Conservation (phyloP, 2,329 filamentous ascomycete genomes). For the Xylogone sp. region DNA sequence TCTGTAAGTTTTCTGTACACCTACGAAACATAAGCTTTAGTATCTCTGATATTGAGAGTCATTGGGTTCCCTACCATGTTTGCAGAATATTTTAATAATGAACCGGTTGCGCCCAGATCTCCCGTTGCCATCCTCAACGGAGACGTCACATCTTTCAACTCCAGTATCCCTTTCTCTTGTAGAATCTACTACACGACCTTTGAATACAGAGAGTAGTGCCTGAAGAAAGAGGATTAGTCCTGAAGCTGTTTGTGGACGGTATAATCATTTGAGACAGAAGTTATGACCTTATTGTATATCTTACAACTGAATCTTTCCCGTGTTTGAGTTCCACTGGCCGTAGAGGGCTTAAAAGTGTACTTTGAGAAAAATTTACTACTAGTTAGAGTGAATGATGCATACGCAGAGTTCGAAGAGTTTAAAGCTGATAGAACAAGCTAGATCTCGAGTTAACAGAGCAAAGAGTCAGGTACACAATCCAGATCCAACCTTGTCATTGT, state of each 20-base stretch:
- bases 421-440: conserved; percentile 71
- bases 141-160: conserved; percentile 72
- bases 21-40: conserved; percentile 31
- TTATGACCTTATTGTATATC: conserved; percentile 63
- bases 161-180: conserved; percentile 62
- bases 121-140: conserved; percentile 66
- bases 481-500: conserved; percentile 19
- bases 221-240: conserved; percentile 24
- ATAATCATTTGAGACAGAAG: background rate
- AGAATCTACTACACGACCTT: conserved; percentile 59
- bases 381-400: conserved; percentile 67
- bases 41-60: background rate
- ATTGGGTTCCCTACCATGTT: conserved; percentile 51
- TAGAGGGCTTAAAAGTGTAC: conserved; percentile 59
- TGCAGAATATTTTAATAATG: conserved; percentile 68
- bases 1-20: conserved; percentile 72
- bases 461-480: background rate
- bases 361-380: conserved; percentile 67
- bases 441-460: background rate
- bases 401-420: conserved; percentile 78
- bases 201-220: conserved; percentile 71
- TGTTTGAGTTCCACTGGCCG: conserved; percentile 6
- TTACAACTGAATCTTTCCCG: conserved; percentile 65
- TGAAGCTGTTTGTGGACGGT: background rate
- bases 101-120: conserved; percentile 63